Evolutionary conservation across 73 alveolate genomes (phyloP), one percentile per base, ranked within the genome.

Genomic region (Blepharisma stoltei): DNA sequence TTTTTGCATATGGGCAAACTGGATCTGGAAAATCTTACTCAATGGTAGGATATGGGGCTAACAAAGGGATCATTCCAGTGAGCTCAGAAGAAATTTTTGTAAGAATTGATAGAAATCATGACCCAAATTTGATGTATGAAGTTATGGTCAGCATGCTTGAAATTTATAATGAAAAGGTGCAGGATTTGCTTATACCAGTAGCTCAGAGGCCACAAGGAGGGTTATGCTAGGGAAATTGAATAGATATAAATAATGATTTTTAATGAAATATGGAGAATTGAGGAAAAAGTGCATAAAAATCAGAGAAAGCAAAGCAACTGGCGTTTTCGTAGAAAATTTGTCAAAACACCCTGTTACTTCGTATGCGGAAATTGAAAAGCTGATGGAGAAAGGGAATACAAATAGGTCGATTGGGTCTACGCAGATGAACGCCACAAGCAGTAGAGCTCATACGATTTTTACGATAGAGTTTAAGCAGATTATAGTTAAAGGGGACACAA

Each of bases 1-100:
- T 93, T 50, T 95, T 95, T 67, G 99, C 99, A 37, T 95, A 95
- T 87, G 99, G 99, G 37, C 93, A 95, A 70, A 95, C 99, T 6
- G 99, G 99, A 6, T 47, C 53, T 1, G 99, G 99, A 27, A 94
- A 94, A 79, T 76, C 94, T 14, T 94, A 94, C 71, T 88, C 97
- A 11, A 95, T 95, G 89, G 97, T 95, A 52, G 99, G 99, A 8
- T 92, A 94, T 67, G 97, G 95, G 6, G 94, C 90, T 20, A 92
- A 93, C 81, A 92, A 84, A 67, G 99, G 99, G 83, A 93, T 96
- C n/a, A 98, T 96, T 20, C 99, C 99, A 7, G 89, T 96, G 54
- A 90, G 98, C 7, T 97, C 98, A 50, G 97, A 93, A 71, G 99
- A 95, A 78, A 95, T 97, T 77, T 97, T 97, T 88, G 67, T 76